Conservation (phyloP, 208 protist genomes). For the Naegleria fowleri region DNA sequence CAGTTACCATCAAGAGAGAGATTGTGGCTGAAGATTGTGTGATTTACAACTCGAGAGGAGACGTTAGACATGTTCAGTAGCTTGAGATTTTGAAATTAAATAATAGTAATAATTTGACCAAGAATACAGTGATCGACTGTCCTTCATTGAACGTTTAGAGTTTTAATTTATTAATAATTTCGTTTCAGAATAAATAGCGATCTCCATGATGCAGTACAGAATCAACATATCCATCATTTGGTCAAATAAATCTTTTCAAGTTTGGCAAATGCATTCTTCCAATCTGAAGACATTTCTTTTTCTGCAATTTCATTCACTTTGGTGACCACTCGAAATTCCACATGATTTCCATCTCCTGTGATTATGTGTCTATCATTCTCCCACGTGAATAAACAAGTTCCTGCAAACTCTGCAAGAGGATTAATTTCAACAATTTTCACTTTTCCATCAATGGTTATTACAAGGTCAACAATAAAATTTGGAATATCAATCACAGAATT, state of each 20-base stretch:
- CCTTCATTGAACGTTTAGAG: no score
- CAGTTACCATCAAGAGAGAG: neutral
- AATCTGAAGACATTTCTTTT: neutral
- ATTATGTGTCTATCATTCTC: neutral
- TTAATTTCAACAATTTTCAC: constrained; percentile 24
- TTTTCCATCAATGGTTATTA: neutral
- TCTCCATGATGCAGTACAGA: no score
- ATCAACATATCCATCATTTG: no score
- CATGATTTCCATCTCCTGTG: neutral
- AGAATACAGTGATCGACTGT: no score
- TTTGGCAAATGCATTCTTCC: neutral
- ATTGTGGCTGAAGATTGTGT: neutral
- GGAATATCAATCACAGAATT: neutral
- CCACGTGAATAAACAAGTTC: neutral
- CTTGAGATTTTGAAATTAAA: no score
- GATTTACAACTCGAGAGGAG: neutral
- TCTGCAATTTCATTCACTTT: neutral
- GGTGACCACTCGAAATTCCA: neutral
- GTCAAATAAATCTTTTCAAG: neutral
- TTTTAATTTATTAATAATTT: no score
- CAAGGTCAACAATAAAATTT: neutral
- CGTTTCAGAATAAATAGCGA: no score
- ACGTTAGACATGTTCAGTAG: neutral
- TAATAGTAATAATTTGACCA: no score
- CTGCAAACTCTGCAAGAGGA: constrained; percentile 17